phyloP scores from a whole-genome alignment of 2,329 filamentous ascomycete species.

The Simplicillium aogashimaense region DNA sequence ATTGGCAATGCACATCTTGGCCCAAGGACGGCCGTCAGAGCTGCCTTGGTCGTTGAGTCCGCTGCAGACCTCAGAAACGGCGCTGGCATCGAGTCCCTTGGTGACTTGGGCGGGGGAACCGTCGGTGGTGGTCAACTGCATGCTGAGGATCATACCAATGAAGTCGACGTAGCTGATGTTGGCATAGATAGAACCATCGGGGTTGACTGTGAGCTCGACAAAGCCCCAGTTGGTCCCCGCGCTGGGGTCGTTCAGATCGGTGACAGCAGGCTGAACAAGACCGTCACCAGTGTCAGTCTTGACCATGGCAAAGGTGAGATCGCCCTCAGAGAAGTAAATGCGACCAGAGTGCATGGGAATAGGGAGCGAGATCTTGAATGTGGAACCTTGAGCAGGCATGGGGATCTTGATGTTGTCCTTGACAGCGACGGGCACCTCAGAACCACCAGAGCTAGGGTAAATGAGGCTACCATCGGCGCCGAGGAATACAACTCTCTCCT shows the following conservation, averaged over 20 bases:
- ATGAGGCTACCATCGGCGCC: conserved; percentile 26
- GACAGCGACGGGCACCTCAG: conserved; percentile 24
- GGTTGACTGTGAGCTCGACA: conserved; percentile 35
- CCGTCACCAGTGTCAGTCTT: conserved; percentile 17
- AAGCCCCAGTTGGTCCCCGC: conserved; percentile 37
- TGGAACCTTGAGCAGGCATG: conserved; percentile 25
- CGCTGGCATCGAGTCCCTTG: conserved; percentile 24
- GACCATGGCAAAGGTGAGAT: conserved; percentile 32
- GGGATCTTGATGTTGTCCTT: conserved; percentile 30
- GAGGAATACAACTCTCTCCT: conserved; percentile 31
- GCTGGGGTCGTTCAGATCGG: conserved; percentile 31
- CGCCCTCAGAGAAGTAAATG: conserved; percentile 33
- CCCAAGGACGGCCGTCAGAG: conserved; percentile 31
- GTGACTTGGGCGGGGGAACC: conserved; percentile 25
- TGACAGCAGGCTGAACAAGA: conserved; percentile 38
- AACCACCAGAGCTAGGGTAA: conserved; percentile 29
- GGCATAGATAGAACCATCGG: conserved; percentile 27
- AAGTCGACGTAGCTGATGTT: conserved; percentile 44
- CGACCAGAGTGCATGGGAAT: conserved; percentile 29
- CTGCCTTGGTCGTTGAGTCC: conserved; percentile 23
- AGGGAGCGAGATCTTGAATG: conserved; percentile 27
- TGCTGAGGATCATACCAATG: conserved; percentile 38
- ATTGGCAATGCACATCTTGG: conserved; percentile 30
- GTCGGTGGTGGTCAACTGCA: conserved; percentile 28
- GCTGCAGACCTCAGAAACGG: conserved; percentile 28